phyloP scores from a whole-genome alignment of 768 basidiomycete species.

The Candolleomyces efflorescens region DNA sequence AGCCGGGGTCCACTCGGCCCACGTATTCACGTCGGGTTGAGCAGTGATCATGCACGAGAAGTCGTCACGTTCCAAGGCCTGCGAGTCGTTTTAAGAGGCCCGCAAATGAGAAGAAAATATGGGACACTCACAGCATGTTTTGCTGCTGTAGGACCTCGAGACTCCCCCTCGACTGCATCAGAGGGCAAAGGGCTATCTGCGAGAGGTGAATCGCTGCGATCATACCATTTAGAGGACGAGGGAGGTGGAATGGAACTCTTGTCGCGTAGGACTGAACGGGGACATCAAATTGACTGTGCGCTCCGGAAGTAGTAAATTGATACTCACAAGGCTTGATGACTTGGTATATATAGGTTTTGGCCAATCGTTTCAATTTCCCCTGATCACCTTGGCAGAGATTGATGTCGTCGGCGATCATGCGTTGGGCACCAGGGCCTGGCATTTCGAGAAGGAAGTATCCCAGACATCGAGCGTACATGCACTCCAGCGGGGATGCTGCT shows the following conservation, averaged over 20 bases:
- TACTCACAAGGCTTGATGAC: neutral
- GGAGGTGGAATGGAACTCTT: too few relatives aligned
- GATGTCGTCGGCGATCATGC: constrained; percentile 1
- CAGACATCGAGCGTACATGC: constrained; percentile 11
- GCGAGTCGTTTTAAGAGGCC: neutral
- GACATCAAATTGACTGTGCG: too few relatives aligned
- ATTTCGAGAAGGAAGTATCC: constrained; percentile 10
- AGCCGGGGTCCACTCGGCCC: too few relatives aligned
- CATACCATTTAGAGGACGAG: too few relatives aligned
- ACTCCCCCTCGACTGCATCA: constrained; percentile 1
- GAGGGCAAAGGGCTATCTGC: too few relatives aligned
- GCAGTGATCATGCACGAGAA: constrained; percentile 1
- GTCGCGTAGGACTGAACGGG: too few relatives aligned
- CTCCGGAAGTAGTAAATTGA: too few relatives aligned
- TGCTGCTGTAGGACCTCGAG: constrained; percentile 3
- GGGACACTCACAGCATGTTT: constrained; percentile 8
- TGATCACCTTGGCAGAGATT: neutral
- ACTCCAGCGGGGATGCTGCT: too few relatives aligned
- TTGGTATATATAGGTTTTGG: constrained; percentile 3
- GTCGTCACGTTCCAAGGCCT: constrained; percentile 11
- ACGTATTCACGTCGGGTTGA: too few relatives aligned
- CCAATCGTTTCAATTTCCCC: neutral
- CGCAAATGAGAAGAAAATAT: neutral
- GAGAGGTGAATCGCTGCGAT: too few relatives aligned
- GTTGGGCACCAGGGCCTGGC: neutral